Evolutionary conservation across 164 flowering plant species (phyloP).

Genomic region (Brasenia schreberi): DNA sequence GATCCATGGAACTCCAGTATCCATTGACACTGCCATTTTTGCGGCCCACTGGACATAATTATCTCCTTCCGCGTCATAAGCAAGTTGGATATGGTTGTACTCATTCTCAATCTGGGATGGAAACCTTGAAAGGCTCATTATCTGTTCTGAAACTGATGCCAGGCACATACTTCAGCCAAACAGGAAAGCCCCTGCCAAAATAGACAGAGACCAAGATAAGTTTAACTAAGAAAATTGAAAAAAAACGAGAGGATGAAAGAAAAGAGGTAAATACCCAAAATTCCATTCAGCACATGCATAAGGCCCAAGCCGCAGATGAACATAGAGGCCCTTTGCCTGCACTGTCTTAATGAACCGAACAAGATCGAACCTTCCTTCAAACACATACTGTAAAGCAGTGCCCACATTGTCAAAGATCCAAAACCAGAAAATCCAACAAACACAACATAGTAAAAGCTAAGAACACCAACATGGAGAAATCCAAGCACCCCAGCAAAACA

Average conservation of each 20-base stretch:
- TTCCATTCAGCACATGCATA: conserved; percentile 93
- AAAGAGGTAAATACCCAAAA: conserved; percentile 47
- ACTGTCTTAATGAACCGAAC: conserved; percentile 58
- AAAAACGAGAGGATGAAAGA: not conserved
- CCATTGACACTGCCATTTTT: conserved; percentile 46
- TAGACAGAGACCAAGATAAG: not conserved
- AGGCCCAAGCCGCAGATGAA: conserved; percentile 72
- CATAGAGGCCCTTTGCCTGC: conserved; percentile 62
- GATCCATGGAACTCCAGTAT: conserved; percentile 69
- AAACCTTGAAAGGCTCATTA: conserved; percentile 77
- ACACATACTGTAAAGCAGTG: not conserved
- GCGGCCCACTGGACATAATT: conserved; percentile 72
- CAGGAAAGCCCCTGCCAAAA: conserved; percentile 64
- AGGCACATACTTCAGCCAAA: conserved; percentile 85
- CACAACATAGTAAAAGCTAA: not conserved
- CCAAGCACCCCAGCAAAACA: not conserved
- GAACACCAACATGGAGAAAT: not conserved
- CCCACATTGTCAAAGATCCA: not conserved
- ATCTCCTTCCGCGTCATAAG: too few relatives aligned
- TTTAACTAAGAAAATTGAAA: not conserved
- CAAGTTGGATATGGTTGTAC: conserved; percentile 54
- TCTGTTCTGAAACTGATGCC: conserved; percentile 74
- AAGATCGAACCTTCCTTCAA: conserved; percentile 60
- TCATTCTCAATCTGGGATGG: conserved; percentile 50
- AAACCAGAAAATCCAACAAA: not conserved